Evolutionary conservation across 2,329 filamentous ascomycete genomes (phyloP), one percentile per base, ranked within the genome.

Genomic region (Elsinoe fawcettii): DNA sequence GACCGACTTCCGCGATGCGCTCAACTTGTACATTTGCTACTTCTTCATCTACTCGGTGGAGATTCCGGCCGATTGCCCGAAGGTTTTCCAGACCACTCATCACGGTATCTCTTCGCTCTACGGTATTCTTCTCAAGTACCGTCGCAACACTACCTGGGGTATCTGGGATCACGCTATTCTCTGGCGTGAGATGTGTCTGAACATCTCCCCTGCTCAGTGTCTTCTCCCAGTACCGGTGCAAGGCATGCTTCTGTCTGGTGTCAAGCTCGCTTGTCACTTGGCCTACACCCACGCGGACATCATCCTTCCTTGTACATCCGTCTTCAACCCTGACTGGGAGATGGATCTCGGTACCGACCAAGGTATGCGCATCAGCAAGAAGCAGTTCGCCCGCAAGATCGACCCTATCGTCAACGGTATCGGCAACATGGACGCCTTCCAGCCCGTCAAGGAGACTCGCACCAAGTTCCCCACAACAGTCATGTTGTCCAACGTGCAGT

Each of bases 321-420:
- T 83, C 66, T 84, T 83, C 70, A 84, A 84, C 62, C 81, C 81
- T 23, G 80, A 79, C 51, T 84, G 81, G 81, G 81, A 84, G 63
- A 74, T 79, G 3, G 81, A 84, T 62, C 79, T 84, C 23, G 81
- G 81, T 37, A 83, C 79, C 11, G 75, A 76, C 56, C 76, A 82
- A 62, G 81, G 81, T 16, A 72, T 73, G 14, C 73, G 83, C 39
- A 76, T 79, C 57, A 80, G 81, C 63, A 76, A 79, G 59, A 81
- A 80, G 58, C 72, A 74, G 7, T 84, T 83, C 71, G 72, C 71
- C 47, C 75, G 80, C 54, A 83, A 83, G 65, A 79, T 85, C 43
- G 81, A 84, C 61, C 82, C 82, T 1, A 80, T 85, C 34, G 81
- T 84, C 61, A 85, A 85, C 63, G 82, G 82, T 53, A 84, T 85